phyloP scores from a whole-genome alignment of 768 basidiomycete species.

The Naganishia vishniacii region DNA sequence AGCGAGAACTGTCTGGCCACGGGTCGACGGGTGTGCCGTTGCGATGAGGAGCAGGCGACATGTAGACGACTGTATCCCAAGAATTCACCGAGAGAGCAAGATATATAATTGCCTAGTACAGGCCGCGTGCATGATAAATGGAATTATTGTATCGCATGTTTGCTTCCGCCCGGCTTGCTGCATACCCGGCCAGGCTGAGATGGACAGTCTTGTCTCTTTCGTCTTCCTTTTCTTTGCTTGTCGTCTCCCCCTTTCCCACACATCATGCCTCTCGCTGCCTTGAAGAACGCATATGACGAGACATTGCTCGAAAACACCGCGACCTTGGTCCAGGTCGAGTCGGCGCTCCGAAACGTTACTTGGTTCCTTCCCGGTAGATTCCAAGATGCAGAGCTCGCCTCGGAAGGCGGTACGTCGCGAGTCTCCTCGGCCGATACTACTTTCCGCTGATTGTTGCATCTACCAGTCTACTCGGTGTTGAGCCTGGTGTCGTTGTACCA shows the following conservation, averaged over 20 bases:
- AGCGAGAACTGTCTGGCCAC: constrained; percentile 26
- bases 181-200: too few relatives aligned
- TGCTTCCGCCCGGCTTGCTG: too few relatives aligned
- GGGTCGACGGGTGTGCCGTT: constrained; percentile 29
- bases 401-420: constrained; percentile 74
- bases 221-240: background rate
- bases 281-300: constrained; percentile 58
- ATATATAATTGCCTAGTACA: too few relatives aligned
- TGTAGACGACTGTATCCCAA: background rate
- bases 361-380: constrained; percentile 96
- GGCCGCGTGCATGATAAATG: too few relatives aligned
- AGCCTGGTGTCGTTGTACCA: constrained; percentile 90
- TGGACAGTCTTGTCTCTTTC: background rate
- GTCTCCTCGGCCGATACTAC: too few relatives aligned
- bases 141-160: too few relatives aligned
- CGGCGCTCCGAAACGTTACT: constrained; percentile 76
- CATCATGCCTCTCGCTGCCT: constrained; percentile 4
- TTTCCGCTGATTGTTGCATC: background rate
- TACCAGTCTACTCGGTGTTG: constrained; percentile 70
- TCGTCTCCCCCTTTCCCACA: background rate
- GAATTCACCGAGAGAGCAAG: background rate
- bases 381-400: constrained; percentile 93
- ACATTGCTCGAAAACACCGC: constrained; percentile 79
- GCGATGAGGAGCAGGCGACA: background rate
- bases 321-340: constrained; percentile 80